Evolutionary conservation across 1,139 yeast genomes (phyloP), one percentile per base, ranked within the genome.

Genomic region (Pichia sp.): DNA sequence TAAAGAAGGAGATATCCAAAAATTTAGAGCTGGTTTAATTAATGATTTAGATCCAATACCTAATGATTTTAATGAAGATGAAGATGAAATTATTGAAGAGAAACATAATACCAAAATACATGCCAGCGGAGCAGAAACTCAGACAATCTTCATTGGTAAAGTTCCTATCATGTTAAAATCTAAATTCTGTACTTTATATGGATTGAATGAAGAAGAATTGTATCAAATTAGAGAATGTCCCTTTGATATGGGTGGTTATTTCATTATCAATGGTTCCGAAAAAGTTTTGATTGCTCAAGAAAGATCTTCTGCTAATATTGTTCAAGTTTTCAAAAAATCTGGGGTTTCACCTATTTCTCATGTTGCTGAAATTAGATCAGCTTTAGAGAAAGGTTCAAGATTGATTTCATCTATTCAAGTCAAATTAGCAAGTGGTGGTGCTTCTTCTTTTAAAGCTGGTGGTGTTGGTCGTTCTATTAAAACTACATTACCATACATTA

Each of bases 241-340:
- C 24, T 91, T 85, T 64, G 99, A 91, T 72, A 91, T 88, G 91
- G 99, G 99, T 63, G 99, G 99, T 49, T 91, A 91, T 65, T 91
- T 91, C 60, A 93, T 91, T 55, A 91, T 91, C 59, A 91, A 91
- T 67, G 99, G 99, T 55, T 88, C 96, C 21, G 99, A 91, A 64
- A 91, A 91, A 65, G 99, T 91, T 45, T 72, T 91, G 59, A 91
- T 91, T 69, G 98, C 98, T 20, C 99, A 91, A 67, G 99, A 91
- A 67, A 79, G 98, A 66, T 81, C 94, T 52, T 97, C 98, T 7
- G 98, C 98, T 43, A 91, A 91, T 60, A 91, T 91, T 54, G 98
- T 91, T 33, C 98, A 91, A 67, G 99, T 93, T 18, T 93, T 93
- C 72, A 89, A 86, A 64, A 93, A 93, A 64, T 88, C 97, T 5